Evolutionary conservation across 75 land plant species (phyloP), one percentile per base, ranked within the genome.

Genomic region (Pinus tabuliformis): DNA sequence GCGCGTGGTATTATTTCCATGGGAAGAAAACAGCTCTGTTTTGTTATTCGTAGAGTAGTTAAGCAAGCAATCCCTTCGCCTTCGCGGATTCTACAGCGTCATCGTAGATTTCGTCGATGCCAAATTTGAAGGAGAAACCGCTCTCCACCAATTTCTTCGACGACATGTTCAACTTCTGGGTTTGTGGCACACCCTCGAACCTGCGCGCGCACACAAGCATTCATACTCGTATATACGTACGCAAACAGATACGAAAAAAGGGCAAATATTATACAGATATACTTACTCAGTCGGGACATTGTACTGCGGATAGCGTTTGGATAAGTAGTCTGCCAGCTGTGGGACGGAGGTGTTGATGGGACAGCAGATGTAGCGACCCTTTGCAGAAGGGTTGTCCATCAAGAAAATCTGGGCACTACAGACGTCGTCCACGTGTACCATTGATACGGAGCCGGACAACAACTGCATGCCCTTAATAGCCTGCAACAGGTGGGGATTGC

Each of bases 341-440:
- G 72, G 65, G 7, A 66, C 33, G 30, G 78, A 77, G 28, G 71
- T 36, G 17, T 64, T 65, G 9, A 15, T 39, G 22, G 64, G 6
- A 16, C 79, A 83, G 79, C 87, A 86, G 18, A 86, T 79, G 63
- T 79, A 86, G 54, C 87, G 81, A 21, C 87, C 87, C 9, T 62
- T 13, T 3, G 82, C 86, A 17, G 52, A 70, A 2, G 87, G 87
- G 36, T 61, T 74, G 70, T 86, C 86, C 59, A 79, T 66, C 49
- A 79, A 72, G 18, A 86, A 76, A 14, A 86, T 45, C 62, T 86
- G 86, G 6, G 87, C 86, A 13, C 66, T 42, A 39, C 84, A 82
- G 9, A 86, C 87, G 65, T 86, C 87, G 59, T 79, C 78, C 33
- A 86, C 77, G 62, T 86, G 87, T 18, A 86, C 87, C 26, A 74